Evolutionary conservation across 1,284 basidiomycete genomes (phyloP).

Genomic region (Ustanciosporium gigantosporum): DNA sequence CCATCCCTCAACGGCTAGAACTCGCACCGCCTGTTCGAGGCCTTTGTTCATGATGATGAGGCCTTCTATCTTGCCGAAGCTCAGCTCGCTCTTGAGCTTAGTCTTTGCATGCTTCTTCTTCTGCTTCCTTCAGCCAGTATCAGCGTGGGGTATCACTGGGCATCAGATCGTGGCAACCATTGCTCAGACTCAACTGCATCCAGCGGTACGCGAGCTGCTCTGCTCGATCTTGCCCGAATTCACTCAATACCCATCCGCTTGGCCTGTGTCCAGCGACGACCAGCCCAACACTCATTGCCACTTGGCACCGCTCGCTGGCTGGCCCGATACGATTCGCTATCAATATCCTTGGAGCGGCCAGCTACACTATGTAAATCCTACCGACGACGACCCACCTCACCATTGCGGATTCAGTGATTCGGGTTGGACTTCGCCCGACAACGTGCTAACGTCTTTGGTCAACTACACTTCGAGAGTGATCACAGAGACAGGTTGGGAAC

Average conservation of each 20-base stretch:
- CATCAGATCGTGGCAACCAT: constrained; percentile 91
- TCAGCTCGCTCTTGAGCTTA: background rate
- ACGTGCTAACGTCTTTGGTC: constrained; percentile 29
- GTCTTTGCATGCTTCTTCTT: background rate
- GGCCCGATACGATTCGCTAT: constrained; percentile 68
- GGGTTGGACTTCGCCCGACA: constrained; percentile 70
- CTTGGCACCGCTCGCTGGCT: constrained; percentile 71
- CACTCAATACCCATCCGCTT: constrained; percentile 34
- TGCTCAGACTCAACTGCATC: constrained; percentile 85
- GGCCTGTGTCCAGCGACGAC: constrained; percentile 6
- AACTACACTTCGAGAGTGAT: constrained; percentile 52
- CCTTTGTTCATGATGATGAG: too few relatives aligned
- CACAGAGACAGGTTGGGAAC: constrained; percentile 43
- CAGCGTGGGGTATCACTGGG: constrained; percentile 65
- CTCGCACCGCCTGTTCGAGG: too few relatives aligned
- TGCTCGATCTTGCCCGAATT: constrained; percentile 69
- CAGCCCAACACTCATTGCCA: constrained; percentile 49
- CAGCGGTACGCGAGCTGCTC: constrained; percentile 71
- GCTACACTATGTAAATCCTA: constrained; percentile 77
- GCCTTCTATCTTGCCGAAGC: too few relatives aligned
- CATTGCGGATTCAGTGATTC: constrained; percentile 75
- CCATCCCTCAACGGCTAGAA: too few relatives aligned
- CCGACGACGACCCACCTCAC: constrained; percentile 75
- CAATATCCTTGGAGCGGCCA: constrained; percentile 61
- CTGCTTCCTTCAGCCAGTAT: background rate